Conservation (phyloP, 371 early-diverging fungal genomes). For the Syncephalastrum contaminatum region DNA sequence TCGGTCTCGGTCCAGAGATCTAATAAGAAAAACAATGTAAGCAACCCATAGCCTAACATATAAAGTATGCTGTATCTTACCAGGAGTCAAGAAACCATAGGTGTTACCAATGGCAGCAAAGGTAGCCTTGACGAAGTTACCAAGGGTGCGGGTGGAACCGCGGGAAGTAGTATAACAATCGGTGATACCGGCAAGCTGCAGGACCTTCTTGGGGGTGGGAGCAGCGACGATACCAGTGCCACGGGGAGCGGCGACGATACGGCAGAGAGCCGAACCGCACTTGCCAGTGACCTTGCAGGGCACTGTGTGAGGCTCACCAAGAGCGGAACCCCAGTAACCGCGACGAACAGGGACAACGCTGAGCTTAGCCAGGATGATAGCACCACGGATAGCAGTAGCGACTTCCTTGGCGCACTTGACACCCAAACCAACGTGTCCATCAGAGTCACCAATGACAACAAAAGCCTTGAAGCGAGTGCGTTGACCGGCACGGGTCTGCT, state of each 20-base stretch:
- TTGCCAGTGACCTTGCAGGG: slow-evolving; percentile 30
- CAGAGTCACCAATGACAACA: slow-evolving; percentile 95
- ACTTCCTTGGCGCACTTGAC: slow-evolving; percentile 99
- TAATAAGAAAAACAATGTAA: neutral
- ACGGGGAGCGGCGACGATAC: slow-evolving; percentile 97
- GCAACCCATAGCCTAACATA: neutral
- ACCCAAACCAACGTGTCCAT: slow-evolving; percentile 98
- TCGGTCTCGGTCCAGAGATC: slow-evolving; percentile 89
- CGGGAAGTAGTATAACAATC: slow-evolving; percentile 96
- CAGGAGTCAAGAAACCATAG: slow-evolving; percentile 93
- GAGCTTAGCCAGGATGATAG: slow-evolving; percentile 97
- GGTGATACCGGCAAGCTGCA: slow-evolving; percentile 95
- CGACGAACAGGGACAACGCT: slow-evolving; percentile 95
- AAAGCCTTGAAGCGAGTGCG: slow-evolving; percentile 99
- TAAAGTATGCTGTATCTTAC: slow-evolving; percentile 2
- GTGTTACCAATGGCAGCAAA: slow-evolving; percentile 96
- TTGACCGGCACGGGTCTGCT: slow-evolving; percentile 99
- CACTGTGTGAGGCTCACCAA: slow-evolving; percentile 70
- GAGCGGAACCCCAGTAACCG: slow-evolving; percentile 97
- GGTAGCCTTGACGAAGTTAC: slow-evolving; percentile 99
- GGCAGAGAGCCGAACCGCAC: slow-evolving; percentile 83
- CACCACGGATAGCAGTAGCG: slow-evolving; percentile 96
- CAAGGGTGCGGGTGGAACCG: slow-evolving; percentile 84
- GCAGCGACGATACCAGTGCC: slow-evolving; percentile 98
- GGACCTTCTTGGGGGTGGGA: slow-evolving; percentile 94